Evolutionary conservation across 257 asterid genomes (phyloP).

Genomic region (Capsicum rhomboideum): DNA sequence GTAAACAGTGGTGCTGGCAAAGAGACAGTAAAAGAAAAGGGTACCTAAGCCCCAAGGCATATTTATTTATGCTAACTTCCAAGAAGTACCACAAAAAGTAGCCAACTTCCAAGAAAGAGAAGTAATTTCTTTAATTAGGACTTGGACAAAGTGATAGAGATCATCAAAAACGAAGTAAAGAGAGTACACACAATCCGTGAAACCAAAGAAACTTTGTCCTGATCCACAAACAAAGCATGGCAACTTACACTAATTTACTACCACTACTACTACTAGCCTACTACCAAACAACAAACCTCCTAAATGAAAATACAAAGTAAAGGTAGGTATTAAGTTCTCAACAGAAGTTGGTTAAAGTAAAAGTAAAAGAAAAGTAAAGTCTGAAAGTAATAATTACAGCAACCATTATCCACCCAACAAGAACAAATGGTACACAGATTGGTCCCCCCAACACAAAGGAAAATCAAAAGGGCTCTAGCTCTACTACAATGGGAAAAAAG

Average conservation of each 20-base stretch:
- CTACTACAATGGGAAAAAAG: constrained; percentile 5
- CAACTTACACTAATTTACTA: background rate
- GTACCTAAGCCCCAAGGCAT: constrained; percentile 5
- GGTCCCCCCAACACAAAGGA: constrained; percentile 3
- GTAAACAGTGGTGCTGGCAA: background rate
- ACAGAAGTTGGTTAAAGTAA: constrained; percentile 15
- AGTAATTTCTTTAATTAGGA: background rate
- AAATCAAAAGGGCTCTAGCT: background rate
- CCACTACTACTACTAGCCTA: background rate
- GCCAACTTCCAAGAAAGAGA: constrained; percentile 16
- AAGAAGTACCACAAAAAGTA: constrained; percentile 7
- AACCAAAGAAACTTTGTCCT: background rate
- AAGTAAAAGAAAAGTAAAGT: constrained; percentile 32
- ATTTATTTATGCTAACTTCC: background rate
- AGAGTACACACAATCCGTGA: background rate
- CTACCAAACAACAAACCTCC: background rate
- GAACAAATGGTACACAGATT: constrained; percentile 5
- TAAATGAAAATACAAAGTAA: background rate
- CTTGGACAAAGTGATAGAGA: background rate
- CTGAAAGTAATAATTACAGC: constrained; percentile 24
- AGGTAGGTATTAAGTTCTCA: constrained; percentile 6
- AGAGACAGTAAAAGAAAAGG: background rate
- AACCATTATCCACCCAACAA: constrained; percentile 23
- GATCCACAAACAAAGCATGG: background rate
- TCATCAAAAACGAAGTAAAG: background rate